Base-by-base conservation (phyloP, 257 asterid species). In the Capsicum baccatum region DNA sequence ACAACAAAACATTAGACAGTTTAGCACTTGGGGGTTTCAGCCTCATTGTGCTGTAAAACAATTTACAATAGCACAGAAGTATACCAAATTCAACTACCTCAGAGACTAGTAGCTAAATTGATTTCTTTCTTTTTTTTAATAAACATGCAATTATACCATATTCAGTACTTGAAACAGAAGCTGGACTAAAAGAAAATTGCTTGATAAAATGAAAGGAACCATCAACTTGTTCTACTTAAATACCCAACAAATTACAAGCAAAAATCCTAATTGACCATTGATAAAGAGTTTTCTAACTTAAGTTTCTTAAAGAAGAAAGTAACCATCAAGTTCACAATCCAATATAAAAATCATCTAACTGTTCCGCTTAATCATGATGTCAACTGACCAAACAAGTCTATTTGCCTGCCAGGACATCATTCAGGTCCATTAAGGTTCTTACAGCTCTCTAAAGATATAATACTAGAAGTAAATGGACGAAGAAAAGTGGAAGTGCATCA, bases 141-240 rank as follows among this genome's bases (percentile, higher is more conserved):
- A 35, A 67, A 14, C 74, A 47, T 47, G n/a, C 9, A 47, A 47
- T n/a, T 2, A 9, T 10, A 71, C 16, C 79, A 71, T 47, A 71
- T 47, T 71, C n/a, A 71, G 58, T 47, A 71, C 10, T 71, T 71
- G 16, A 47, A 47, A 58, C 39, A 8, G 80, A 73, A 73, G 60
- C 6, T 12, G 80, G 44, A 73, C 59, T 48, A 26, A 73, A 73
- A n/a, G 19, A 5, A 13, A 73, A 52, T 8, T 8, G 42, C 42
- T 50, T 73, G 19, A 73, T 73, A 48, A 73, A 73, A 73, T 73
- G 39, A 3, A 73, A 19, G 80, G 58, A 73, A 73, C n/a, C n/a
- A 19, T 19, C 60, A 73, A 48, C 44, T 73, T 10, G 0, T 73
- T 48, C 60, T 48, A 73, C 44, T 70, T 5, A 70, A 70, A 70